Base-by-base conservation (phyloP, 345 rosid species). In the Citrus sinensis region DNA sequence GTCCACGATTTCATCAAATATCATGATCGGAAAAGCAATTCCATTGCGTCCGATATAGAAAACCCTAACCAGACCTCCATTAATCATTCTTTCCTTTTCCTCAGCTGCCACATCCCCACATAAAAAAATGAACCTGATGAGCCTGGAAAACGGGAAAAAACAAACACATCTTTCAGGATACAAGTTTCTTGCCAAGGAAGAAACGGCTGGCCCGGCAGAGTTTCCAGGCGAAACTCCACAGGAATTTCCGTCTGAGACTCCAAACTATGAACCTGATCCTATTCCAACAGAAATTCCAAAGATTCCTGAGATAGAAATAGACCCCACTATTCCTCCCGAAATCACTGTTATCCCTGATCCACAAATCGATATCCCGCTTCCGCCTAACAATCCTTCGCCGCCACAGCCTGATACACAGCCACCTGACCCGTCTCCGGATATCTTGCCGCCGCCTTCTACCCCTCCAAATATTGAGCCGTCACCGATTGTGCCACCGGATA, bases 381-480 rank as follows among this genome's bases (percentile, higher is more conserved):
- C 86, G 3, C 54, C 70, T 51, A 68, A 74, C 14, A 56, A 80
- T 32, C 83, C 88, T 3, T 76, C 61, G 22, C 79, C 80, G 0
- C 80, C 85, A 8, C 84, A 80, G 46, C 46, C 46, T 9, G 46
- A 40, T 40, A 40, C 11, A 40, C 46, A 40, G 46, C 46, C 46
- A 40, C 46, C 46, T 40, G 46, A 9, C 46, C 46, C 46, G 46
- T 40, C 46, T 40, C 46, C 46, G 46, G 46, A 40, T 13, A 61
- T 84, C 34, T 24, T 73, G 7, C 87, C 84, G 7, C 87, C 84
- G 29, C 85, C 79, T 24, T 27, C 63, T 35, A 5, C 10, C 6
- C 83, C 84, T 25, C 86, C 80, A 3, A 73, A 78, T 14, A 70
- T 78, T 7, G 32, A 71, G 29, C 83, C 80, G 9, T 73, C 82